Base-by-base conservation (phyloP, 2,329 filamentous ascomycete species). In the Sordariomycetes sp. region DNA sequence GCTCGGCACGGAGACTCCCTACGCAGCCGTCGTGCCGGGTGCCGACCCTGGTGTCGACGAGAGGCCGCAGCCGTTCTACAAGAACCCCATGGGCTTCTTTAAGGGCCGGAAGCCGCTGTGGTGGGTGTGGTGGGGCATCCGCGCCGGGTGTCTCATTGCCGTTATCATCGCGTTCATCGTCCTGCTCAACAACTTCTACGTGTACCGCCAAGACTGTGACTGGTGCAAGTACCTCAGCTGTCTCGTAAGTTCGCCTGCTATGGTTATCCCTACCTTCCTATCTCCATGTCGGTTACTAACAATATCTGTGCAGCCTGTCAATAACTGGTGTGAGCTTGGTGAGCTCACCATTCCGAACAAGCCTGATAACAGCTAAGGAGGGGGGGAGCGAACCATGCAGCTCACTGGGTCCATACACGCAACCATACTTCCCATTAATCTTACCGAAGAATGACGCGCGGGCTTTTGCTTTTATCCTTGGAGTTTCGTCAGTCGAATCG, bases 171-270 rank as follows among this genome's bases (percentile, higher is more conserved):
- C 87, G 1, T 97, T 97, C 69, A 88, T 96, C 61, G 74, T 97
- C 52, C 76, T 99, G 57, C 71, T 97, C 60, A 85, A 91, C 69
- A 94, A 97, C 74, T 99, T 99, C 70, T 97, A 97, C 73, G 82
- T 82, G 62, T 86, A 87, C 70, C 80, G 82, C 60, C 83, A 84
- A 54, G 85, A 81, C 34, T 99, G 94, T 71, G 78, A 74, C 12
- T 99, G 94, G 94, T 99, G 94, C 78, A 94, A 95, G 76, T 94
- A 96, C 67, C 73, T 99, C 65, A 95, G 88, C 70, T 99, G 94
- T 69, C 74, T 99, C 74, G 90, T 94, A 76, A 82, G 90, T 86
- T 59, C 14, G 14, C 40, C 40, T n/a, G 18, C 18, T 46, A n/a
- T n/a, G 40, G 16, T 3, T 53, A 50, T 51, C 16, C 32, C 56